Conservation (phyloP, 129 eudicot genomes). For the sunflower (Helianthus annuus) region DNA sequence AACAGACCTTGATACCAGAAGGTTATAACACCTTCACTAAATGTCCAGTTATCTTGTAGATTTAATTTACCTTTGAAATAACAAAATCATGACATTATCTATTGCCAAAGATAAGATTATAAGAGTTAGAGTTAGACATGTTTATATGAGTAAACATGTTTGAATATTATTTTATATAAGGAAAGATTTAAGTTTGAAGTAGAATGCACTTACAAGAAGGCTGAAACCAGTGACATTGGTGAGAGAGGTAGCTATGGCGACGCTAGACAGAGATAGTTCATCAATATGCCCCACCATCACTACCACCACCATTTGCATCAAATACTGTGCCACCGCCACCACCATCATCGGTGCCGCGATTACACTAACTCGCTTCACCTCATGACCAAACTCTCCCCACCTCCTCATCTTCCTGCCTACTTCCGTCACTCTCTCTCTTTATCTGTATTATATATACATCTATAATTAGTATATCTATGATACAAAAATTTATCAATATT, state of each 20-base stretch:
- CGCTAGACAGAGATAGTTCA: constrained; percentile 42
- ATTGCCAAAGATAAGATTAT: too few relatives aligned
- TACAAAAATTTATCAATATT: too few relatives aligned
- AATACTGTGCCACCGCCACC: constrained; percentile 44
- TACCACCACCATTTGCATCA: constrained; percentile 43
- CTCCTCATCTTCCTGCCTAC: constrained; percentile 16
- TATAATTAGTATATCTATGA: neutral
- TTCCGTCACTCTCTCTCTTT: constrained; percentile 24
- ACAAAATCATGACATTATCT: too few relatives aligned
- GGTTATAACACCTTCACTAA: too few relatives aligned
- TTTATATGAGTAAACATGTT: too few relatives aligned
- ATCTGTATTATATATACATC: neutral
- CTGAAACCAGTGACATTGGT: constrained; percentile 68
- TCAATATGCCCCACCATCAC: constrained; percentile 57
- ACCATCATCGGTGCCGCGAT: constrained; percentile 55
- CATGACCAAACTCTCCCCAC: constrained; percentile 28
- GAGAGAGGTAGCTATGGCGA: constrained; percentile 58
- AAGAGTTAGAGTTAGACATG: too few relatives aligned
- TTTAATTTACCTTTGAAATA: too few relatives aligned
- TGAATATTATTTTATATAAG: too few relatives aligned
- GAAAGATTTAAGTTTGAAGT: too few relatives aligned
- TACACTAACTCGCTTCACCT: constrained; percentile 39
- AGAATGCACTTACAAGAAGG: constrained; percentile 42
- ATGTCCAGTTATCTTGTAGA: too few relatives aligned
- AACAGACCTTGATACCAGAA: too few relatives aligned